Evolutionary conservation across 1,284 basidiomycete species (phyloP).

Genomic region (Ustilago xerochloae): DNA sequence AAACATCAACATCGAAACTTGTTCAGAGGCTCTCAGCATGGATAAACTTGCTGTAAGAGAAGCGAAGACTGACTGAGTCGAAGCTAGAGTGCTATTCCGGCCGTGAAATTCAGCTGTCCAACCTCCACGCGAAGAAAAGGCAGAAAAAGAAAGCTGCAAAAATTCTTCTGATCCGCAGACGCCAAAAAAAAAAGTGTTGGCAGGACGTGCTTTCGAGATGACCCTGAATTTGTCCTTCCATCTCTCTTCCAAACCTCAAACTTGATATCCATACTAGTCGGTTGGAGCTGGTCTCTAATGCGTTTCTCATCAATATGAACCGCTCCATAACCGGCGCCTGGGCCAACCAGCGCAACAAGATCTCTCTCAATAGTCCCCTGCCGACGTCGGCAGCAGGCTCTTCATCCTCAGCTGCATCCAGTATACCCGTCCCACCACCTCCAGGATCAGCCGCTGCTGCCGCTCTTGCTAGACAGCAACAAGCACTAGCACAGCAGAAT

Average conservation of each 20-base stretch:
- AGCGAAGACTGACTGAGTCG: neutral
- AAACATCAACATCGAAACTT: neutral
- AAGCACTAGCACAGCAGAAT: constrained; percentile 30
- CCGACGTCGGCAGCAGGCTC: constrained; percentile 25
- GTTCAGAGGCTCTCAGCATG: too few relatives aligned
- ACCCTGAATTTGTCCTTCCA: too few relatives aligned
- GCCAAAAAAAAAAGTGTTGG: neutral
- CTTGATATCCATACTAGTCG: neutral
- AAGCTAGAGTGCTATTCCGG: constrained; percentile 2
- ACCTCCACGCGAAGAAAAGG: constrained; percentile 20
- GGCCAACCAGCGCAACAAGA: constrained; percentile 53
- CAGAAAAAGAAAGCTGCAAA: constrained; percentile 14
- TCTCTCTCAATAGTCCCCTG: constrained; percentile 58
- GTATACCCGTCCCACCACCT: constrained; percentile 51
- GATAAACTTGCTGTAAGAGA: neutral
- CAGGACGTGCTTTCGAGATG: too few relatives aligned
- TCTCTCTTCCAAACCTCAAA: neutral
- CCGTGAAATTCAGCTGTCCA: constrained; percentile 3
- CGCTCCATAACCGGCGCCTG: constrained; percentile 62
- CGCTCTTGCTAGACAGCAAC: constrained; percentile 37
- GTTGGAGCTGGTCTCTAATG: constrained; percentile 28
- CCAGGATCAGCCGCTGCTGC: constrained; percentile 57
- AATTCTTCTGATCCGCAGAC: neutral
- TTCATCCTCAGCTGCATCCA: constrained; percentile 22
- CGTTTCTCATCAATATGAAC: constrained; percentile 50